Conservation (phyloP, 1,139 yeast species). For the Hanseniaspora sp. region DNA sequence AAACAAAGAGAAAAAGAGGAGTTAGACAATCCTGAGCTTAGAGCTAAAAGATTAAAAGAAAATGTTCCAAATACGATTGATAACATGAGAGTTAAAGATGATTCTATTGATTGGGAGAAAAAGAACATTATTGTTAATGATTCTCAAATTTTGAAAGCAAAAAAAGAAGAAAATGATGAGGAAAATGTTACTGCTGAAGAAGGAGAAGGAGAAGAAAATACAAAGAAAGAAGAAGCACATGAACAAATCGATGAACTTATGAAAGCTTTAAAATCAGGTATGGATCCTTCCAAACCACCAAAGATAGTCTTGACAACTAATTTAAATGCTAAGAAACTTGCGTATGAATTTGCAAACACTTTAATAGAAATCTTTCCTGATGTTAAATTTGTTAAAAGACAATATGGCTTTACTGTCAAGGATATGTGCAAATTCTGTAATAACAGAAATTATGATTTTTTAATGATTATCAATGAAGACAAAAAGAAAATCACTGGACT, state of each 20-base stretch:
- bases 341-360: conserved; percentile 82
- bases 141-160: neutral
- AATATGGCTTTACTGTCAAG: conserved; percentile 67
- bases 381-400: conserved; percentile 75
- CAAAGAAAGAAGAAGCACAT: conserved; percentile 35
- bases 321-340: conserved; percentile 72
- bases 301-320: conserved; percentile 83
- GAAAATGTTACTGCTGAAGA: conserved; percentile 22
- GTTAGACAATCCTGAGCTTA: conserved; percentile 65
- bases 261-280: conserved; percentile 22
- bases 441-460: conserved; percentile 75
- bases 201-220: conserved; percentile 48
- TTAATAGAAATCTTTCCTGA: conserved; percentile 77
- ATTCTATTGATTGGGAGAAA: conserved; percentile 43
- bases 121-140: conserved; percentile 8
- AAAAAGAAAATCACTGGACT: conserved; percentile 84
- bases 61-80: conserved; percentile 86
- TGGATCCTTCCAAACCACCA: conserved; percentile 40
- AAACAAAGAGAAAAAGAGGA: conserved; percentile 75
- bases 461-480: conserved; percentile 84
- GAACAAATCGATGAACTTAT: conserved; percentile 58
- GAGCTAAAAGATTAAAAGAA: conserved; percentile 63
- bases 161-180: conserved; percentile 27
- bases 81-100: conserved; percentile 78
- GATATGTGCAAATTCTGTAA: conserved; percentile 77